Evolutionary conservation across 208 protist genomes (phyloP).

Genomic region (Crithidia thermophila): DNA sequence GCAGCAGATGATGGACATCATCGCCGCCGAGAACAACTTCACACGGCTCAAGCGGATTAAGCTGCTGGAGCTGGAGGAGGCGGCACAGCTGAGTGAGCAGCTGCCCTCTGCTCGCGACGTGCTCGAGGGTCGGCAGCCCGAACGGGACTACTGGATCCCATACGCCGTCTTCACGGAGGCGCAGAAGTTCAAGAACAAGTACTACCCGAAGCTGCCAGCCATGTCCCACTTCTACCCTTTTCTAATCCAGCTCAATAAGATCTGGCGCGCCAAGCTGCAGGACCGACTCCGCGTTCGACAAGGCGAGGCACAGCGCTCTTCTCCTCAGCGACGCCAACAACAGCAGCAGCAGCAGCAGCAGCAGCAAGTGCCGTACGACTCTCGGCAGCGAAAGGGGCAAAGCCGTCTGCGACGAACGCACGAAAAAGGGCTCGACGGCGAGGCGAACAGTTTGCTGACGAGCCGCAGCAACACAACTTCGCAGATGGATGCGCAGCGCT

Average conservation of each 20-base stretch:
- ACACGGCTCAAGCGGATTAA: slow-evolving; percentile 66
- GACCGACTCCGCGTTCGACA: slow-evolving; percentile 51
- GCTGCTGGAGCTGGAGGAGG: slow-evolving; percentile 69
- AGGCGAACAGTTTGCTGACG: slow-evolving; percentile 1
- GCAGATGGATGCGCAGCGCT: neutral
- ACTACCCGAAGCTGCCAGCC: slow-evolving; percentile 67
- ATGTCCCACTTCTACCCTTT: slow-evolving; percentile 86
- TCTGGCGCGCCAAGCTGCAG: slow-evolving; percentile 74
- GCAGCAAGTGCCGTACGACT: neutral
- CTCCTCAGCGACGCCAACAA: neutral
- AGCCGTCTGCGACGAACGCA: slow-evolving; percentile 5
- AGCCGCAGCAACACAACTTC: neutral
- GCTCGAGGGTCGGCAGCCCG: slow-evolving; percentile 64
- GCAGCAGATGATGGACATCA: slow-evolving; percentile 65
- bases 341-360: slow-evolving; percentile 1
- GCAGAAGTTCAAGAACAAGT: slow-evolving; percentile 85
- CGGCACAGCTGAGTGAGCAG: slow-evolving; percentile 41
- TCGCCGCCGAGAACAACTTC: slow-evolving; percentile 74
- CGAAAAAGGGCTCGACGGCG: neutral
- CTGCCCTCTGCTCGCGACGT: slow-evolving; percentile 68
- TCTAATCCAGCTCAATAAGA: slow-evolving; percentile 71
- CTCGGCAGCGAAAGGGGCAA: neutral
- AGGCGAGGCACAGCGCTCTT: slow-evolving; percentile 27
- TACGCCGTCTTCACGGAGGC: slow-evolving; percentile 75
- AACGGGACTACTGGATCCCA: slow-evolving; percentile 89